Evolutionary conservation across 2,329 filamentous ascomycete genomes (phyloP).

Genomic region (Stagonosporopsis tanaceti): DNA sequence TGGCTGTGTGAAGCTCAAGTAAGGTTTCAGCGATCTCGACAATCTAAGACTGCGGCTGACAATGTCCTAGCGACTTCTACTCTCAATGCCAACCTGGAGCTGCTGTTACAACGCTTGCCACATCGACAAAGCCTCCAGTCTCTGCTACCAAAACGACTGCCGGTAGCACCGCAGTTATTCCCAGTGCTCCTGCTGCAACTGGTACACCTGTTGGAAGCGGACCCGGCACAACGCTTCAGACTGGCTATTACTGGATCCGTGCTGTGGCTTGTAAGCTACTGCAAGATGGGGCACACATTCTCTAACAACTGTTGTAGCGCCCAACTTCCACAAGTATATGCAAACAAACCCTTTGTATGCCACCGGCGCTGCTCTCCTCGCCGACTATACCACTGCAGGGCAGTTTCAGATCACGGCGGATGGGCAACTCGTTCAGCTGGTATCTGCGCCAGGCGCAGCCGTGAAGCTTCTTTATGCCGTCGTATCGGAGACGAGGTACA

Average conservation of each 20-base stretch:
- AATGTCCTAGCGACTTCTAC: constrained; percentile 43
- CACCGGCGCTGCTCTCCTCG: constrained; percentile 61
- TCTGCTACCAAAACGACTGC: constrained; percentile 11
- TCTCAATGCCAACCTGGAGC: constrained; percentile 53
- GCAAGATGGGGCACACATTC: not conserved
- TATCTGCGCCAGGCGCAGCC: constrained; percentile 57
- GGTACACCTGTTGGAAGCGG: constrained; percentile 41
- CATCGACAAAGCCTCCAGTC: constrained; percentile 21
- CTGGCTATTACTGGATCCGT: constrained; percentile 65
- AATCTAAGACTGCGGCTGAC: not conserved
- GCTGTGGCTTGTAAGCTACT: not conserved
- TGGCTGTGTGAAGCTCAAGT: constrained; percentile 47
- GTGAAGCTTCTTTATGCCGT: constrained; percentile 50
- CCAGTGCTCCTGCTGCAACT: constrained; percentile 32
- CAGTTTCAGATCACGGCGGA: constrained; percentile 63
- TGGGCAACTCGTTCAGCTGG: constrained; percentile 65
- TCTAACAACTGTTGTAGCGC: constrained; percentile 58
- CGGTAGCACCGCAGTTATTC: constrained; percentile 20
- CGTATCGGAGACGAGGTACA: constrained; percentile 36
- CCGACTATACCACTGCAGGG: constrained; percentile 61
- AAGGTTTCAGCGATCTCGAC: not conserved
- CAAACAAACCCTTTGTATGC: constrained; percentile 48
- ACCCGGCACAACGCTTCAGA: constrained; percentile 58
- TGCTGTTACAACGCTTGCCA: constrained; percentile 20
- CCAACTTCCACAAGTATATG: constrained; percentile 61